Conservation (phyloP, 225 moss, liverwort and hornwort species). For the Polytrichum formosum region DNA sequence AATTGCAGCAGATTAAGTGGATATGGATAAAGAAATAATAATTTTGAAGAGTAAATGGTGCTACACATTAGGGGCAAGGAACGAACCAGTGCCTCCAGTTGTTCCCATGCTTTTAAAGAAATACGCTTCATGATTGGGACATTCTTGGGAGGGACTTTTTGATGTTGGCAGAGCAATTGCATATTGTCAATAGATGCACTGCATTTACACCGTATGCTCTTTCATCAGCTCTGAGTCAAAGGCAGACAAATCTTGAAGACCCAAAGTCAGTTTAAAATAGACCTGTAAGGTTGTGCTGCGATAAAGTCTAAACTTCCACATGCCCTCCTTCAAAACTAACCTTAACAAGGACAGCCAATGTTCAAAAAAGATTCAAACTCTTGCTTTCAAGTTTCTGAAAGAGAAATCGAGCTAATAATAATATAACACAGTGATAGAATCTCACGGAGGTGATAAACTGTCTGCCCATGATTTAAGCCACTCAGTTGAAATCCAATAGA, state of each 20-base stretch:
- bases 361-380: neutral
- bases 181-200: slow-evolving; percentile 71
- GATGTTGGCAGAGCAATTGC: slow-evolving; percentile 75
- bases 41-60: too few relatives aligned
- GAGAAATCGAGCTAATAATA: neutral
- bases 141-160: slow-evolving; percentile 68
- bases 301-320: neutral
- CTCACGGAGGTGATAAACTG: slow-evolving; percentile 79
- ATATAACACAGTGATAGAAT: neutral
- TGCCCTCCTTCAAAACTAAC: neutral
- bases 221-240: neutral
- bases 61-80: neutral
- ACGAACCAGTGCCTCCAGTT: slow-evolving; percentile 68
- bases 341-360: neutral
- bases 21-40: too few relatives aligned
- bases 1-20: too few relatives aligned
- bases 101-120: slow-evolving; percentile 73
- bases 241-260: too few relatives aligned
- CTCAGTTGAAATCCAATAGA: slow-evolving; percentile 81
- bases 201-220: slow-evolving; percentile 19
- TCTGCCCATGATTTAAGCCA: slow-evolving; percentile 97
- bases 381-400: neutral
- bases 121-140: slow-evolving; percentile 81
- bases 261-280: neutral
- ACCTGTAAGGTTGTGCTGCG: neutral